These are phyloP conservation scores for Termitomyces sp. DNA, from an alignment of 768 basidiomycete species.

Conservation along the genomic window DNA sequence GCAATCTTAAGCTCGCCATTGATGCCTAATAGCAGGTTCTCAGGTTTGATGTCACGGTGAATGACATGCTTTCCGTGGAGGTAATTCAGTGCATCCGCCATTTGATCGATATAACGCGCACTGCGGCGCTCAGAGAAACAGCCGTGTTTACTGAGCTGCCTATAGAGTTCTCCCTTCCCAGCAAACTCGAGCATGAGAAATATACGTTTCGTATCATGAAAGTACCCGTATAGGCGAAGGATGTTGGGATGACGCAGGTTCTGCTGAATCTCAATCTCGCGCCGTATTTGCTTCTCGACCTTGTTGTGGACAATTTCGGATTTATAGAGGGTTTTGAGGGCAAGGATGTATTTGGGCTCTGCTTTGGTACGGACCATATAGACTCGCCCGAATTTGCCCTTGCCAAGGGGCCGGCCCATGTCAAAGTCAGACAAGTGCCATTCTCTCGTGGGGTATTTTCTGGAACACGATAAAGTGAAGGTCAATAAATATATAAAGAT, in stretches of 20 bases:
- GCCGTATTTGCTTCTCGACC: slow-evolving; percentile 94
- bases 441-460: slow-evolving; percentile 70
- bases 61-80: slow-evolving; percentile 96
- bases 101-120: slow-evolving; percentile 91
- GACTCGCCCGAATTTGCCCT: slow-evolving; percentile 97
- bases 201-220: slow-evolving; percentile 96
- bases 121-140: slow-evolving; percentile 86
- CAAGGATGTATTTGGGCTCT: slow-evolving; percentile 88
- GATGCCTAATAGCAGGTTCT: slow-evolving; percentile 90
- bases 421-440: slow-evolving; percentile 87
- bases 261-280: slow-evolving; percentile 98
- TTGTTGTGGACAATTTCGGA: slow-evolving; percentile 87
- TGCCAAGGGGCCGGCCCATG: slow-evolving; percentile 94
- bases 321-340: slow-evolving; percentile 96
- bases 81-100: slow-evolving; percentile 93
- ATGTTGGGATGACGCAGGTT: slow-evolving; percentile 95
- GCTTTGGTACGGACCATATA: slow-evolving; percentile 96
- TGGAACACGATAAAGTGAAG: slow-evolving; percentile 16
- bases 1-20: slow-evolving; percentile 98
- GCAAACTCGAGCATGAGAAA: slow-evolving; percentile 99
- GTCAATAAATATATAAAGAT: background rate
- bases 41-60: slow-evolving; percentile 98
- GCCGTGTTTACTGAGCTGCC: slow-evolving; percentile 83
- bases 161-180: slow-evolving; percentile 95
- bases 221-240: slow-evolving; percentile 92